Base-by-base conservation (phyloP, 495 filamentous ascomycete genomes). In the Neurospora sp. region DNA sequence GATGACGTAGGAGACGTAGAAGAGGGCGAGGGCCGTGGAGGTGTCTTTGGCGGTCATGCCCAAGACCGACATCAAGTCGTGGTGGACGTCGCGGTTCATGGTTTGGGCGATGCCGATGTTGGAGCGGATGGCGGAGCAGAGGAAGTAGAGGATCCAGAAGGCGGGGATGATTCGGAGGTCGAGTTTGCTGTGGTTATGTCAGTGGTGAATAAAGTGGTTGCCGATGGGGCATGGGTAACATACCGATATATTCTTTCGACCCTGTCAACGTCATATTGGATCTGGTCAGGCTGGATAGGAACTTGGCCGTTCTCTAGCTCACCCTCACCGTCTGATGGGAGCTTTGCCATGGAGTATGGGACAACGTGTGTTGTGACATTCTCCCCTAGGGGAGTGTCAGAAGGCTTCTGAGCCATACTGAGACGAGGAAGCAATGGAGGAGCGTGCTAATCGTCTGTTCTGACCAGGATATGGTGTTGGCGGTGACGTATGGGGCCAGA, bases 101-200 rank as follows among this genome's bases (percentile, higher is more conserved):
- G 94, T 97, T 80, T 97, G 92, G 39, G 94, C 92, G 74, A 97
- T 87, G 22, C 92, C 92, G 74, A 97, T 91, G 85, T 96, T 97
- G 74, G 92, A 94, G 65, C 93, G 90, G 78, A 97, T 93, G 70
- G 93, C 93, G 1, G 94, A 96, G 85, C 92, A 93, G 72, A 97
- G 86, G 80, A 97, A 97, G 82, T 97, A 97, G 8, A 97, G 86
- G n/a, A 90, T 82, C 94, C 94, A 97, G 81, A 97, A 94, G 44
- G 94, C 93, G 78, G 93, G 92, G 73, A 97, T 91, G 79, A 97
- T 95, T 61, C 94, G 90, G 10, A 84, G 84, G 76, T 97, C 94
- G 71, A 97, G 84, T 79, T 96, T 97, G 72, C 87, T 89, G 69
- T 40, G 10, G 65, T 37, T 3, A 8, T 41, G 70, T 69, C 17